These are phyloP conservation scores for Andrographis paniculata DNA, from an alignment of 305 asterid genomes.

Conservation along the genomic window DNA sequence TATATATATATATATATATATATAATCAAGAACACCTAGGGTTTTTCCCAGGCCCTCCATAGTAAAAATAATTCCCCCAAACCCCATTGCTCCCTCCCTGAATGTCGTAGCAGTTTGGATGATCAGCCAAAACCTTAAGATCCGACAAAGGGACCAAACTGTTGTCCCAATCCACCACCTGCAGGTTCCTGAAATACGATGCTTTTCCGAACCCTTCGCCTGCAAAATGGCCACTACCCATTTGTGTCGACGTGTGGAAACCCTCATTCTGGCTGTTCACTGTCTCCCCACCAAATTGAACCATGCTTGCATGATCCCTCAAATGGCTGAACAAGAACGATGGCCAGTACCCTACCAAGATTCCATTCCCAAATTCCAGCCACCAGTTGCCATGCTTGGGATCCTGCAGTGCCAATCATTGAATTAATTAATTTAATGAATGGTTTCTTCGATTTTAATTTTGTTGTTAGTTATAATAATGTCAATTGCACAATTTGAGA, in stretches of 20 bases:
- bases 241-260: conserved; percentile 70
- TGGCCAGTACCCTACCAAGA: conserved; percentile 87
- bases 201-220: conserved; percentile 87
- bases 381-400: conserved; percentile 96
- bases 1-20: no score
- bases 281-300: conserved; percentile 88
- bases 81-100: conserved; percentile 69
- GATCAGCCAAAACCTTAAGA: conserved; percentile 66
- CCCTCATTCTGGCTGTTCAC: conserved; percentile 50
- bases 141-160: conserved; percentile 65
- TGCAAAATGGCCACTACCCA: conserved; percentile 97
- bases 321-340: conserved; percentile 67
- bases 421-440: background rate
- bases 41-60: conserved; percentile 99
- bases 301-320: conserved; percentile 64
- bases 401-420: conserved; percentile 33
- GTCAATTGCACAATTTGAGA: no score
- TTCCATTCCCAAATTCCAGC: conserved; percentile 79
- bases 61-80: conserved; percentile 90
- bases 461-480: no score
- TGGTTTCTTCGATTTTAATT: no score
- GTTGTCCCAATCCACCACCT: conserved; percentile 81
- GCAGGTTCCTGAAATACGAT: conserved; percentile 75
- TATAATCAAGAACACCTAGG: no score
- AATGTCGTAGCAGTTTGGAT: conserved; percentile 70